Percentiles rank a stretch among this genome's conserved stretches.
Conservation (phyloP, 2,329 filamentous ascomycete species). For the Colletotrichum tanaceti region DNA sequence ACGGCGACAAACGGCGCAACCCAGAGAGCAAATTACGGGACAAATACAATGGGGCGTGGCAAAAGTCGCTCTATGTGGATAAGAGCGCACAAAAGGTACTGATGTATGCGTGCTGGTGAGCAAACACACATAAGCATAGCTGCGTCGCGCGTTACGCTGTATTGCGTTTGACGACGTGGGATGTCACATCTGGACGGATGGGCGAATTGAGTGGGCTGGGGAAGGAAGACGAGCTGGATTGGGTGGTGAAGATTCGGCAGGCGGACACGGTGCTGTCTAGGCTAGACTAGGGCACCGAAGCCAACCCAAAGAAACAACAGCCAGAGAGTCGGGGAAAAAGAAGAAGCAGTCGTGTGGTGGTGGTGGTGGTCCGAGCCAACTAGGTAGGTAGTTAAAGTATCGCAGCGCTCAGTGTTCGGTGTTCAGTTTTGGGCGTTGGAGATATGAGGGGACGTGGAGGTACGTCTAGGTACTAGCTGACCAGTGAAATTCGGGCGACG, state of each 20-base stretch:
- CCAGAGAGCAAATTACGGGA: constrained; percentile 12
- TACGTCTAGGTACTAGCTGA: constrained; percentile 12
- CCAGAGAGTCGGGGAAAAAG: not conserved
- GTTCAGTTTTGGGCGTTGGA: constrained; percentile 6
- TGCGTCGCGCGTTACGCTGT: not conserved
- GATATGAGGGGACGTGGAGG: constrained; percentile 8
- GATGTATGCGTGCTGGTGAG: not conserved
- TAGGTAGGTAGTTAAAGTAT: no score
- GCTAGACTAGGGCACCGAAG: not conserved
- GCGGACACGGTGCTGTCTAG: constrained; percentile 22
- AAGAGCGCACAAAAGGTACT: no score
- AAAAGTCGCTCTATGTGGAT: no score
- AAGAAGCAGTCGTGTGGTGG: constrained; percentile 14
- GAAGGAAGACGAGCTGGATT: constrained; percentile 29
- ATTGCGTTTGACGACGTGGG: constrained; percentile 8
- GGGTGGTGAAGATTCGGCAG: constrained; percentile 30
- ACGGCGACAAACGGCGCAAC: constrained; percentile 2
- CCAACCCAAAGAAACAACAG: not conserved
- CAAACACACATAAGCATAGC: not conserved
- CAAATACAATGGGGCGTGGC: no score
- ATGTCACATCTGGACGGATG: constrained; percentile 1
- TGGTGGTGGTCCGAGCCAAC: constrained; percentile 21
- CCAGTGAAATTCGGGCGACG: not conserved
- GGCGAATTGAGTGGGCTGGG: constrained; percentile 9
- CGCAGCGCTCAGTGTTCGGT: constrained; percentile 1